Evolutionary conservation across 352 stramenopile genomes (phyloP), one percentile per base, ranked within the genome.

Genomic region (Phytopythium sindhum): DNA sequence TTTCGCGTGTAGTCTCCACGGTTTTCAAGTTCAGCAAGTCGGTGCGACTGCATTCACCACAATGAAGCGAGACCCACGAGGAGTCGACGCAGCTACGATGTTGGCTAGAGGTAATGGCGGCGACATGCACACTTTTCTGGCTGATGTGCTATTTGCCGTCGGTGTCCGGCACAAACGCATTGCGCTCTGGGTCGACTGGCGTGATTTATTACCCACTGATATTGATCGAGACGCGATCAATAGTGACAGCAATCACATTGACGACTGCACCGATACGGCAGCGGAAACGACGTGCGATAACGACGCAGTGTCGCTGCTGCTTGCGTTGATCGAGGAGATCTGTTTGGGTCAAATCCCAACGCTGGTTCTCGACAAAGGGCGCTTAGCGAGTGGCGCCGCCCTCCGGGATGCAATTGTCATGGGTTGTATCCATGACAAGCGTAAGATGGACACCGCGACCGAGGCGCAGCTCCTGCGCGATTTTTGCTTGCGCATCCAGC

Each of bases 1-100:
- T 29, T 82, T 84, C 21, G 69, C 69, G 19, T 82, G 76, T 14
- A 70, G 73, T 60, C 29, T 80, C 8, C 66, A 77, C 35, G 74
- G 72, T 1, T 72, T 75, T n/a, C 70, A 79, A 37, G 61, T 84
- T 4, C 68, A 68, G 9, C 11, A 33, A 3, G 12, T 84, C 11
- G 48, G 60, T n/a, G 5, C 9, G 19, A 12, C 45, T 2, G 3
- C 14, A 17, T 31, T 35, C 8, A 21, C 0, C 19, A 2, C 2
- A 31, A 39, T 17, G 11, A 35, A 55, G 26, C 48, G 28, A 17
- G 48, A 39, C 5, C 15, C 12, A 33, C 23, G 28, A 11, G 45
- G 23, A 2, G 3, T 19, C 28, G n/a, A 53, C 11, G 12, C 11
- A 2, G 2, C 47, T 9, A 2, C 47, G 26, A 7, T 15, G 4